phyloP scores from a whole-genome alignment of 2,329 filamentous ascomycete genomes.

The Diaporthe velutina region DNA sequence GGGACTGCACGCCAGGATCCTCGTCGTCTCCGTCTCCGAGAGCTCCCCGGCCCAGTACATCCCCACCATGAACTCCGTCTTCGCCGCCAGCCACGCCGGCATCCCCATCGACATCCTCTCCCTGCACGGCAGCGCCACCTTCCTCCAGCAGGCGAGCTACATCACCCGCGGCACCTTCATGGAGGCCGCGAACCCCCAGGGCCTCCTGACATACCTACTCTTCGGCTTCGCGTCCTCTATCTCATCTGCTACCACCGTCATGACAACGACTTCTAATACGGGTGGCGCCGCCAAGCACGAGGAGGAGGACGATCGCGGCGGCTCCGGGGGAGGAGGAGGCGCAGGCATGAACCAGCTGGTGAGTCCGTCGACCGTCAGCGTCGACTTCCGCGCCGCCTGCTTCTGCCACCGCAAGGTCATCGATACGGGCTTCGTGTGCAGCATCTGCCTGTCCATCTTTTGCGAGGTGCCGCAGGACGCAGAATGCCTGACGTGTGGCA shows the following conservation, averaged over 20 bases:
- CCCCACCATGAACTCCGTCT: slow-evolving; percentile 97
- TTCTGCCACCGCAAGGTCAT: slow-evolving; percentile 95
- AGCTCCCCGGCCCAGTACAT: slow-evolving; percentile 93
- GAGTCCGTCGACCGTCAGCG: slow-evolving; percentile 83
- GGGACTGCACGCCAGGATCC: slow-evolving; percentile 82
- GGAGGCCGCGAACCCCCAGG: slow-evolving; percentile 69
- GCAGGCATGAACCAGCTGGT: slow-evolving; percentile 69
- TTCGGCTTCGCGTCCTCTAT: slow-evolving; percentile 81
- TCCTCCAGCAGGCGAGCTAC: slow-evolving; percentile 88
- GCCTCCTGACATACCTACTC: slow-evolving; percentile 93
- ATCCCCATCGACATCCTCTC: slow-evolving; percentile 95
- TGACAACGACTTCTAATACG: slow-evolving; percentile 44
- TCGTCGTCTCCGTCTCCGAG: slow-evolving; percentile 91
- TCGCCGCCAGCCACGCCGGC: slow-evolving; percentile 88
- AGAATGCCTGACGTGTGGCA: slow-evolving; percentile 87
- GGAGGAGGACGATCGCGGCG: slow-evolving; percentile 18
- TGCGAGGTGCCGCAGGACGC: slow-evolving; percentile 74
- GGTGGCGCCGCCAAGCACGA: slow-evolving; percentile 37
- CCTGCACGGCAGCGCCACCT: slow-evolving; percentile 86
- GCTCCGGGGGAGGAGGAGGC: slow-evolving; percentile 53
- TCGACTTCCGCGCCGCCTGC: slow-evolving; percentile 98
- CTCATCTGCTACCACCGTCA: slow-evolving; percentile 65
- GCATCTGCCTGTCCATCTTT: slow-evolving; percentile 95
- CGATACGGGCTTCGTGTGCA: slow-evolving; percentile 94
- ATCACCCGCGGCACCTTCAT: slow-evolving; percentile 72